Base-by-base conservation (phyloP, 495 filamentous ascomycete genomes). In the Evansstolkia leycettana region DNA sequence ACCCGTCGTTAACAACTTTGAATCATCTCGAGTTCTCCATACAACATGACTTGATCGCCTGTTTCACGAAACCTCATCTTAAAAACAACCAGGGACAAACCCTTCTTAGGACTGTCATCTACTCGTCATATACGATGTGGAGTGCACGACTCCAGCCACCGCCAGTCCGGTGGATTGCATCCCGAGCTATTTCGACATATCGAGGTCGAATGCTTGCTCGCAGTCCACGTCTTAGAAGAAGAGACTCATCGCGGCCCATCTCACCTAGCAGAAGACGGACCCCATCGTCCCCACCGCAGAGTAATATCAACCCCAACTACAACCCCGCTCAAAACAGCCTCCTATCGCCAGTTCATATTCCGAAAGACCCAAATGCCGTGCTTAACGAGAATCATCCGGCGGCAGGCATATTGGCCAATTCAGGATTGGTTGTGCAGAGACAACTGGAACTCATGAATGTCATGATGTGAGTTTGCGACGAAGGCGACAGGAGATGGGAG, bases 391-490 rank as follows among this genome's bases (percentile, higher is more conserved):
- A 49, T 3, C 78, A 83, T 43, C 78, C 78, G 2, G 75, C 76
- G 6, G 62, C 64, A 7, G 55, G 55, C 2, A 60, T 82, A 8
- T 50, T 82, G 14, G 62, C 68, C 9, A 78, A 82, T 41, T 78
- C 75, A 1, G 67, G 73, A 0, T 55, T 83, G 12, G 74, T 83
- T 0, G 58, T 83, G 2, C 76, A 80, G 39, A 58, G 78, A 17
- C 73, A 81, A 42, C 43, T 83, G 19, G 78, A 81, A 52, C 60
- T 82, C 45, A 78, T 81, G 69, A 82, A 80, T 54, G 64, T 83
- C 6, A 63, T 83, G 57, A 54, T 81, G 58, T 71, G 41, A 54
- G 64, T 57, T 16, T 6, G 14, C 9, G 3, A 18, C 25, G 31
- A 20, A 2, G n/a, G n/a, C n/a, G 24, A n/a, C 1, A 13, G 15